Percentiles rank a stretch among this genome's conserved stretches.
Evolutionary conservation across 768 basidiomycete genomes (phyloP).

Genomic region (Lanmaoa rubissima): DNA sequence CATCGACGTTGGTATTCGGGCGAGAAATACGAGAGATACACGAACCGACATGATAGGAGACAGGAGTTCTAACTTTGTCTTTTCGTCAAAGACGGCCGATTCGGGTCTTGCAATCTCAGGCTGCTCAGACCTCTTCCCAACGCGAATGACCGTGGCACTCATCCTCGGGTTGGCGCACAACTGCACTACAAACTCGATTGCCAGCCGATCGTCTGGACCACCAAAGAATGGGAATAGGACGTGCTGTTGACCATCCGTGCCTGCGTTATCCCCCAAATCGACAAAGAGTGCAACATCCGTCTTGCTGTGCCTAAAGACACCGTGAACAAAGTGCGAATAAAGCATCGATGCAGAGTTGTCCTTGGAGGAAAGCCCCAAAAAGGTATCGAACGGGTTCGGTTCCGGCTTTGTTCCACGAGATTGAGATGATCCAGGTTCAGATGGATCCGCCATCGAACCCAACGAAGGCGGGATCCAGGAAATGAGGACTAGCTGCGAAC

Average conservation of each 20-base stretch:
- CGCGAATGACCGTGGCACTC: constrained; percentile 70
- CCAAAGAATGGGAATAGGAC: constrained; percentile 91
- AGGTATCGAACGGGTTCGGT: constrained; percentile 71
- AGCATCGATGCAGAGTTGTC: constrained; percentile 54
- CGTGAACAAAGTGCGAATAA: constrained; percentile 83
- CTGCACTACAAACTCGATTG: constrained; percentile 79
- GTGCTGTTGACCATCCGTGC: constrained; percentile 44
- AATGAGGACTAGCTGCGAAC: constrained; percentile 74
- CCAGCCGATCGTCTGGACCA: constrained; percentile 89
- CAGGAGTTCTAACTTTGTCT: constrained; percentile 28
- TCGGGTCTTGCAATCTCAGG: constrained; percentile 54
- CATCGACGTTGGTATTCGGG: not conserved
- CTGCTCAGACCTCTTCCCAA: constrained; percentile 38
- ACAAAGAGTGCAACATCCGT: constrained; percentile 84
- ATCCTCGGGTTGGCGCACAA: constrained; percentile 61
- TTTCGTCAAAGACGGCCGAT: constrained; percentile 58
- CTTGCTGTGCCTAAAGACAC: constrained; percentile 69
- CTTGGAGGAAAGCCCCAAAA: constrained; percentile 57
- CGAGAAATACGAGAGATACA: constrained; percentile 2
- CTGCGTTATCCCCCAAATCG: constrained; percentile 52
- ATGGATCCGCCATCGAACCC: constrained; percentile 27
- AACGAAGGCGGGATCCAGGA: constrained; percentile 69
- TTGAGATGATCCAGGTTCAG: constrained; percentile 22
- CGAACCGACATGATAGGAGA: constrained; percentile 3
- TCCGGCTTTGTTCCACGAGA: constrained; percentile 20